Conservation (phyloP, 495 filamentous ascomycete genomes). For the Neurospora sp. region DNA sequence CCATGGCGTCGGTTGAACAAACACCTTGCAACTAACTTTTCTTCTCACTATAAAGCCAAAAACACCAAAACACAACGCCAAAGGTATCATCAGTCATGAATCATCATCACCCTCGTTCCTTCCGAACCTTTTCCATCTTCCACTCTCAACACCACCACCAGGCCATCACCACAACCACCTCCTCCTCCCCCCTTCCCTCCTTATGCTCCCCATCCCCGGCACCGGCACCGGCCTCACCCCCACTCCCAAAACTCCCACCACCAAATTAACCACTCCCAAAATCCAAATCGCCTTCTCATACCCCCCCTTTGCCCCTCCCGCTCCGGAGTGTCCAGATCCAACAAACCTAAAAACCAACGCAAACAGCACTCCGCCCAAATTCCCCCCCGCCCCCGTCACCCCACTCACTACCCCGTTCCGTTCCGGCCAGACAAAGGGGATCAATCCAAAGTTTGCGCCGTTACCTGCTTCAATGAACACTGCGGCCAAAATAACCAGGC, state of each 20-base stretch:
- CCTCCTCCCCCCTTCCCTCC: background rate
- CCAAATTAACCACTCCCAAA: slow-evolving; percentile 67
- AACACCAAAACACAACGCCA: too few species aligned
- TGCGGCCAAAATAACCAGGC: slow-evolving; percentile 59
- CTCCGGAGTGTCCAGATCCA: slow-evolving; percentile 23
- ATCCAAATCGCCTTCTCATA: slow-evolving; percentile 71
- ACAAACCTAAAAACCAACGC: slow-evolving; percentile 75
- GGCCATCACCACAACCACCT: background rate
- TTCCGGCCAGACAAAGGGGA: slow-evolving; percentile 74
- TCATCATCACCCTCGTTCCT: too few species aligned
- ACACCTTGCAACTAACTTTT: too few species aligned
- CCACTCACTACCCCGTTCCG: slow-evolving; percentile 63
- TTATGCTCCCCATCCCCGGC: background rate
- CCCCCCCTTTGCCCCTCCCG: slow-evolving; percentile 24
- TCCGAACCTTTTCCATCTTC: too few species aligned
- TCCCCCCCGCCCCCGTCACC: slow-evolving; percentile 67
- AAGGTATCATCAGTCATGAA: too few species aligned
- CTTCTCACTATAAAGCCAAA: too few species aligned
- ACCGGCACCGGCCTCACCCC: background rate
- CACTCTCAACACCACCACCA: too few species aligned
- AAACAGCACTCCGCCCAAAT: slow-evolving; percentile 79
- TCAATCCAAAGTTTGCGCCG: slow-evolving; percentile 74
- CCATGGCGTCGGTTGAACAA: too few species aligned
- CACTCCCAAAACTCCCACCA: slow-evolving; percentile 16
- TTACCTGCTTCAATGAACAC: slow-evolving; percentile 81